A percentile compares a stretch with the other conserved stretches of the same genome.
Conservation (phyloP, 768 basidiomycete genomes). For the Terana coerulea region DNA sequence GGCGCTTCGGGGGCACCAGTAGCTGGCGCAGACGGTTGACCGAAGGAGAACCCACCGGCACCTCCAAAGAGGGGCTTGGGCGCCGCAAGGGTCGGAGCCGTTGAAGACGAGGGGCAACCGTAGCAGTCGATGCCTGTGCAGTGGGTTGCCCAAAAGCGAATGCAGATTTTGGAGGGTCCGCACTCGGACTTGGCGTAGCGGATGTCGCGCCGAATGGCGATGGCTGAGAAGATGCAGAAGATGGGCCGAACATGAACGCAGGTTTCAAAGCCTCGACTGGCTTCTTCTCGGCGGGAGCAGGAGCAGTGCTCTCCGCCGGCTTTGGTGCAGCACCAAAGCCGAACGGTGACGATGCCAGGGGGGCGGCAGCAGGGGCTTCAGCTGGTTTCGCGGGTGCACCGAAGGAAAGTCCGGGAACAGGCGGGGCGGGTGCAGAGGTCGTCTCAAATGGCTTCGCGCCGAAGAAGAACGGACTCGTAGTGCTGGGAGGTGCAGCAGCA, state of each 20-base stretch:
- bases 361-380: neutral
- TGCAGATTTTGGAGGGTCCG: conserved; percentile 13
- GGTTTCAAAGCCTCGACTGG: conserved; percentile 4
- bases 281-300: conserved; percentile 4
- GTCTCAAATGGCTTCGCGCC: neutral
- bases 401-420: conserved; percentile 22
- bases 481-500: neutral
- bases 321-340: conserved; percentile 12
- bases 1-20: conserved; percentile 22
- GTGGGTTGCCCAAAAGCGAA: neutral
- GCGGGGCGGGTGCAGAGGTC: conserved; percentile 6
- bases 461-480: neutral
- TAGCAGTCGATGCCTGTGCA: neutral
- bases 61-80: conserved; percentile 42
- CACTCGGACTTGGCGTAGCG: conserved; percentile 1
- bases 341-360: conserved; percentile 2
- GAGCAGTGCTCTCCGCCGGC: conserved; percentile 18
- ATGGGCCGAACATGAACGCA: conserved; percentile 29
- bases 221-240: neutral
- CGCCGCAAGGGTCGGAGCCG: conserved; percentile 29
- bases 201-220: neutral
- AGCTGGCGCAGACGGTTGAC: conserved; percentile 22
- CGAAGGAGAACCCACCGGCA: conserved; percentile 43
- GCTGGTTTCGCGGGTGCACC: conserved; percentile 15
- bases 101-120: conserved; percentile 19